These are phyloP conservation scores for Elaeis guineensis DNA, from an alignment of 176 grass and related monocot genomes.

Conservation along the genomic window DNA sequence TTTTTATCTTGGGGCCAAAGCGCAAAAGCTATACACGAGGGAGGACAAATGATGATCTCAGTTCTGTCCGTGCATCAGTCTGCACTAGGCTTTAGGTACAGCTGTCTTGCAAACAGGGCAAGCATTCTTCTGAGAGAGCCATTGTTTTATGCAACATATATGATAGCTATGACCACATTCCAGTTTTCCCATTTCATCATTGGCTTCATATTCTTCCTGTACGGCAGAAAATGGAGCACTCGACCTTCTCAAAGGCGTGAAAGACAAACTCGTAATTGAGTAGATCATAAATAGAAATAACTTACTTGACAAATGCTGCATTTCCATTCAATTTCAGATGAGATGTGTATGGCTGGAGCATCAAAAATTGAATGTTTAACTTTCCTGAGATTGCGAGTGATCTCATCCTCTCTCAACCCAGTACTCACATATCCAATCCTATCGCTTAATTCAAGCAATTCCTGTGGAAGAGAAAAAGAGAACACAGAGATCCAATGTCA, in stretches of 20 bases:
- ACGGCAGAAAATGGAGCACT: neutral
- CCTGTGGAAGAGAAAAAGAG: slow-evolving; percentile 29
- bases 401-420: slow-evolving; percentile 71
- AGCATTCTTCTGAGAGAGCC: slow-evolving; percentile 85
- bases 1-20: too few species aligned
- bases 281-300: neutral
- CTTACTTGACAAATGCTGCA: slow-evolving; percentile 86
- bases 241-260: neutral
- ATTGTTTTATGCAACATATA: slow-evolving; percentile 87
- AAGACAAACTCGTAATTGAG: neutral
- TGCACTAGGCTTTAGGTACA: slow-evolving; percentile 38
- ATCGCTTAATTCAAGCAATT: slow-evolving; percentile 71
- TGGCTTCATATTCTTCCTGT: slow-evolving; percentile 76
- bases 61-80: too few species aligned
- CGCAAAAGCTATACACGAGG: too few species aligned
- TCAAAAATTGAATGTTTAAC: slow-evolving; percentile 43
- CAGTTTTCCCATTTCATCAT: slow-evolving; percentile 61
- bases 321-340: slow-evolving; percentile 42
- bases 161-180: slow-evolving; percentile 77
- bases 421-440: slow-evolving; percentile 89
- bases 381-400: slow-evolving; percentile 38
- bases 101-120: slow-evolving; percentile 81
- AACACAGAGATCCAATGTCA: neutral
- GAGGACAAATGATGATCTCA: too few species aligned
- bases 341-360: slow-evolving; percentile 31